These are phyloP conservation scores for Cercospora berteroae DNA, from an alignment of 2,329 filamentous ascomycete species.

Conservation along the genomic window DNA sequence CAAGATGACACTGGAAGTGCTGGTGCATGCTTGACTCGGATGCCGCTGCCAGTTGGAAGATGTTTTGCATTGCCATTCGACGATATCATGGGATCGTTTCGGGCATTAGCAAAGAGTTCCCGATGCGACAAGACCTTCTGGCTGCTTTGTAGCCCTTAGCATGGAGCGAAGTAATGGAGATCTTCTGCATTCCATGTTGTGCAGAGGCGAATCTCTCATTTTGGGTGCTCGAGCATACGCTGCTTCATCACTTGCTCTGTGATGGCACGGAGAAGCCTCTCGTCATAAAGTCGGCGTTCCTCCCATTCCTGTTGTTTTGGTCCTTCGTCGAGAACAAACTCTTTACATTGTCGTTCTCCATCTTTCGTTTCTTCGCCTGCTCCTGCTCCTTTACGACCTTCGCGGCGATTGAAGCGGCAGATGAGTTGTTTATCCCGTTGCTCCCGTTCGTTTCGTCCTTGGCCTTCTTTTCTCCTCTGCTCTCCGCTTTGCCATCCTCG, in stretches of 20 bases:
- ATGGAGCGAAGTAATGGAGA: background rate
- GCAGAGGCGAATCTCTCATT: background rate
- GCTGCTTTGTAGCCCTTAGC: background rate
- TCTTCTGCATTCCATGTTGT: background rate
- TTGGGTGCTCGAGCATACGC: background rate
- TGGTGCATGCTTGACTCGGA: background rate
- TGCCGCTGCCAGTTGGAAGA: background rate
- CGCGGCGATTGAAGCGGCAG: slow-evolving; percentile 80
- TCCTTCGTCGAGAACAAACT: slow-evolving; percentile 47
- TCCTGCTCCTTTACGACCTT: slow-evolving; percentile 87
- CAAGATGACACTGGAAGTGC: background rate
- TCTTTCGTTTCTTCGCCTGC: slow-evolving; percentile 73
- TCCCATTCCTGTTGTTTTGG: slow-evolving; percentile 38
- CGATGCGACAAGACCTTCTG: background rate
- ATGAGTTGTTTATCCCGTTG: slow-evolving; percentile 72
- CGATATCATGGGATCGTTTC: background rate
- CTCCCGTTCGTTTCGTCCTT: slow-evolving; percentile 43
- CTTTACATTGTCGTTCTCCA: slow-evolving; percentile 56
- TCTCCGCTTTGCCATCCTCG: slow-evolving; percentile 10
- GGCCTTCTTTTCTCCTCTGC: slow-evolving; percentile 20
- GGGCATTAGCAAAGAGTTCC: background rate
- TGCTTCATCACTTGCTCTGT: slow-evolving; percentile 9
- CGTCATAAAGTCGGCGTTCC: slow-evolving; percentile 52
- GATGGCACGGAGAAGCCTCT: slow-evolving; percentile 39
- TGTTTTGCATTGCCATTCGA: background rate